Percentiles rank a stretch among this genome's conserved stretches.
Evolutionary conservation across 371 early-diverging fungal genomes (phyloP).

Genomic region (Circinella umbellata): DNA sequence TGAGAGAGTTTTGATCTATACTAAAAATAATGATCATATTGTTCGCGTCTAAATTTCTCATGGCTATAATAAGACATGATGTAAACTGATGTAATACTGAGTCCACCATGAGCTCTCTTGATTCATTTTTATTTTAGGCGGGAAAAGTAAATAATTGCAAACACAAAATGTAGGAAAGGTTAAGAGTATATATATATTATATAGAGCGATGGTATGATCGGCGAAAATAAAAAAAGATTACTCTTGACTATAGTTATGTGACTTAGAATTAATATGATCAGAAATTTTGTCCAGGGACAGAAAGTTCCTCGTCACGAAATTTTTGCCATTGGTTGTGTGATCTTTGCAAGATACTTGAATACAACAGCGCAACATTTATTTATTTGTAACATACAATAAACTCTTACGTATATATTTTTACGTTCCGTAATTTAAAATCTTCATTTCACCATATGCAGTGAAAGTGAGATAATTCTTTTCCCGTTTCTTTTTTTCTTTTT

Average conservation of each 20-base stretch:
- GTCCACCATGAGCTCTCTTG: no score
- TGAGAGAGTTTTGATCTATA: no score
- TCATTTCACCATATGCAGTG: conserved; percentile 3
- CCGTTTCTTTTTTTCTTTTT: not conserved
- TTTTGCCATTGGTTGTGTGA: conserved; percentile 11
- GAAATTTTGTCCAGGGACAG: conserved; percentile 7
- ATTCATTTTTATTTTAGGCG: no score
- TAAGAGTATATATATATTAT: no score
- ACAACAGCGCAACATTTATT: not conserved
- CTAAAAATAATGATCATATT: no score
- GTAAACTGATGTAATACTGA: no score
- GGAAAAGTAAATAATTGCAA: no score
- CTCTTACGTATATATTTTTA: no score
- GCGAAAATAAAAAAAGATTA: not conserved
- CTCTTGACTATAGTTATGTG: not conserved
- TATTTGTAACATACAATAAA: no score
- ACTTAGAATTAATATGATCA: not conserved
- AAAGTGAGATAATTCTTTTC: not conserved
- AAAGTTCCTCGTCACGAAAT: conserved; percentile 5
- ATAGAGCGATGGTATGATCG: not conserved
- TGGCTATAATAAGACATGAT: no score
- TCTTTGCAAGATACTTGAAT: not conserved
- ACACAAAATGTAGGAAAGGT: no score
- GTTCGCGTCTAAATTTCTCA: no score
- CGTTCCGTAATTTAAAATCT: conserved; percentile 2